Conservation (phyloP, 139 green algal genomes). For the Eudorina sp. region DNA sequence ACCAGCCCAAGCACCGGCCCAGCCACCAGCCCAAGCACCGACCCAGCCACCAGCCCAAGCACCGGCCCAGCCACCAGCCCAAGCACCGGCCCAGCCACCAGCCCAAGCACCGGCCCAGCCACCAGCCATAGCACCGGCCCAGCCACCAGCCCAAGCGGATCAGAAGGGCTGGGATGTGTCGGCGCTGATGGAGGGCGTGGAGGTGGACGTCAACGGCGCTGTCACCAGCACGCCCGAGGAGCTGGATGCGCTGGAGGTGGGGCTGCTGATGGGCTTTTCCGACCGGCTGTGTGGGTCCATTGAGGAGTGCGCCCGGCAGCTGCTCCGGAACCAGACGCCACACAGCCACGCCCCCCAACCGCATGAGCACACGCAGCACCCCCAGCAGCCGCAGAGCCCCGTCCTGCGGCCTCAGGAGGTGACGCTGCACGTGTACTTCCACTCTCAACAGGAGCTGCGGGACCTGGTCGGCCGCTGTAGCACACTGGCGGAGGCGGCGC, state of each 20-base stretch:
- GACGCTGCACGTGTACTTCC: conserved; percentile 28
- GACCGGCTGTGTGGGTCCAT: background rate
- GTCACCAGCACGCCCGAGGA: background rate
- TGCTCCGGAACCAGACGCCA: background rate
- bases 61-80: no score
- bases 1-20: no score
- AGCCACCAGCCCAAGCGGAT: background rate
- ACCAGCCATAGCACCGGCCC: no score
- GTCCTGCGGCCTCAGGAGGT: no score
- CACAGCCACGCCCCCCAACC: no score
- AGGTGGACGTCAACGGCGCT: background rate
- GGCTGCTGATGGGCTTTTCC: background rate
- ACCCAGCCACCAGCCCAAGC: no score
- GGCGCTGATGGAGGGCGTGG: background rate
- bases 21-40: no score
- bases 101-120: no score
- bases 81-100: no score
- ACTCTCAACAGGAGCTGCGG: background rate
- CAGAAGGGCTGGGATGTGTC: conserved; percentile 15
- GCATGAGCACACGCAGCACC: background rate
- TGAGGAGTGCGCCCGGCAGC: background rate
- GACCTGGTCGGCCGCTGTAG: conserved; percentile 5
- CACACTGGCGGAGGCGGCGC: background rate
- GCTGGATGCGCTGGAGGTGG: background rate
- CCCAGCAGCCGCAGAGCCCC: background rate